Base-by-base conservation (phyloP, 106 monocot species). In the Dendrobium chrysotoxum region DNA sequence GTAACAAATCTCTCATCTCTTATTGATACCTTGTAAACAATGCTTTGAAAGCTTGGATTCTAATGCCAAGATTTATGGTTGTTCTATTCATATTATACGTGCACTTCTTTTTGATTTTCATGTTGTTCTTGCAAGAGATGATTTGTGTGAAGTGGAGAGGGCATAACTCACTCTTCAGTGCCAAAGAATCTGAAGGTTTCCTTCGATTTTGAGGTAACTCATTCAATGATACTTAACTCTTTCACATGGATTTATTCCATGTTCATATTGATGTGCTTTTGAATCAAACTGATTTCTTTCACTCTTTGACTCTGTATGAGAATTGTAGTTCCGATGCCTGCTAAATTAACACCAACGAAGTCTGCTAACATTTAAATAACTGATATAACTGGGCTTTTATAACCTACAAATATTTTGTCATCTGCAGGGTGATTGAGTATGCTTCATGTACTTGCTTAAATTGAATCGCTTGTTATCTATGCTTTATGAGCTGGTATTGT, bases 101-200 rank as follows among this genome's bases (percentile, higher is more conserved):
- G 78, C 79, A 23, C 23, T 85, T 15, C 50, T 50, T 50, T 85
- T 68, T 91, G 82, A 94, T 88, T 50, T 82, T 90, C 75, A 54
- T 58, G 79, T 87, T 94, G 84, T 91, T 78, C 83, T 94, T 94
- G 93, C 93, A 94, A 94, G 91, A 91, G 76, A 78, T 82, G 50
- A 77, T 58, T 86, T 86, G 20, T 86, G 82, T 79, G 79, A 86
- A 82, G 84, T 53, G 84, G 84, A 76, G n/a, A 53, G 79, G 75
- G 54, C 77, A 41, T 42, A 72, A 40, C 80, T 83, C 28, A 53
- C 80, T 53, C 81, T 84, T 53, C 53, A 70, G 83, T 50, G 50
- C 50, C 50, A 50, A 50, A 72, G 38, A 70, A 77, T 42, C 41
- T 42, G 40, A 75, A 8, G 7, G 74, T 74, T 74, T 40, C 5